Conservation (phyloP, 129 eudicot genomes). For the Daucus carota region DH1_v3.0 NC_030382.2:31682001-31682500, state of each 20-base stretch:
- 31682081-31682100: not conserved
- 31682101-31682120: not conserved
- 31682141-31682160: not conserved
- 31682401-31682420: not conserved
- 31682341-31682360: not conserved
- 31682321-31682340: not conserved
- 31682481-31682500: not conserved
- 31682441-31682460: not conserved
- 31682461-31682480: not conserved
- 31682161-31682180: not conserved
- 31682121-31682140: not conserved
- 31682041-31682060: not conserved
- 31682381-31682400: not conserved
- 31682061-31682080: not conserved
- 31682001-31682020: not conserved
- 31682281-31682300: not conserved
- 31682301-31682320: not conserved
- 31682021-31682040: not conserved
- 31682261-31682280: not conserved
- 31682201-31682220: not conserved
- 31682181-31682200: not conserved
- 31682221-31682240: not conserved
- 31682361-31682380: not conserved
- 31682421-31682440: not conserved
- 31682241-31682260: not conserved